These are phyloP conservation scores for Echium plantagineum DNA, from an alignment of 257 asterid genomes.

Conservation along the genomic window DNA sequence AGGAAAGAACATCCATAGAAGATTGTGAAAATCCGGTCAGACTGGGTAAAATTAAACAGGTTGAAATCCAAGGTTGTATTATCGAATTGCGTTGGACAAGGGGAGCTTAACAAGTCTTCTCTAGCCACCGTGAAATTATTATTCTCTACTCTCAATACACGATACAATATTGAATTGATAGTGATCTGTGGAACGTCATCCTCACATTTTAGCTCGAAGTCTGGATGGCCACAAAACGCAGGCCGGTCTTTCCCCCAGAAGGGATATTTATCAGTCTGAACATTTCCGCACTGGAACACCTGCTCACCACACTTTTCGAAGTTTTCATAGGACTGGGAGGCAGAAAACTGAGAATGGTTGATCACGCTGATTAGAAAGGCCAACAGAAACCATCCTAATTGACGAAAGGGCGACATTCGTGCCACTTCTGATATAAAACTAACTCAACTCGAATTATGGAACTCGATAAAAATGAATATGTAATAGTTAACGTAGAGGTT, in stretches of 20 bases:
- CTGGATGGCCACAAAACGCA: conserved; percentile 36
- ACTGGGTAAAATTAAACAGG: conserved; percentile 16
- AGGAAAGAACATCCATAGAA: conserved; percentile 24
- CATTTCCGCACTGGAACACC: conserved; percentile 21
- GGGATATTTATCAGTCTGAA: conserved; percentile 23
- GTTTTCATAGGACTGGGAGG: conserved; percentile 16
- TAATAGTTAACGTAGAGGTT: too few species aligned
- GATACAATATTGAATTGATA: conserved; percentile 14
- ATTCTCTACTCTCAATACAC: conserved; percentile 6
- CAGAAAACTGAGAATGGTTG: conserved; percentile 14
- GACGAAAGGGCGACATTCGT: conserved; percentile 20
- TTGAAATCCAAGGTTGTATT: conserved; percentile 18
- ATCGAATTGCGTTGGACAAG: conserved; percentile 11
- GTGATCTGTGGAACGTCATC: conserved; percentile 7
- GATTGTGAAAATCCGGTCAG: conserved; percentile 26
- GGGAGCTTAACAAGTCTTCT: conserved; percentile 23
- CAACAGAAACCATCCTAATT: not conserved
- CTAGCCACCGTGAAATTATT: conserved; percentile 21
- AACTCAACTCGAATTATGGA: too few species aligned
- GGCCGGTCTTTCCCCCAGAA: conserved; percentile 40
- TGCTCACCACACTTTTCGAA: conserved; percentile 19
- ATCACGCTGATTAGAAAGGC: conserved; percentile 10
- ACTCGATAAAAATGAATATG: too few species aligned
- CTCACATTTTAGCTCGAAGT: conserved; percentile 35
- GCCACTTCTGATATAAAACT: not conserved